Conservation (phyloP, 2,329 filamentous ascomycete species). For the Aspergillus glaucus region DNA sequence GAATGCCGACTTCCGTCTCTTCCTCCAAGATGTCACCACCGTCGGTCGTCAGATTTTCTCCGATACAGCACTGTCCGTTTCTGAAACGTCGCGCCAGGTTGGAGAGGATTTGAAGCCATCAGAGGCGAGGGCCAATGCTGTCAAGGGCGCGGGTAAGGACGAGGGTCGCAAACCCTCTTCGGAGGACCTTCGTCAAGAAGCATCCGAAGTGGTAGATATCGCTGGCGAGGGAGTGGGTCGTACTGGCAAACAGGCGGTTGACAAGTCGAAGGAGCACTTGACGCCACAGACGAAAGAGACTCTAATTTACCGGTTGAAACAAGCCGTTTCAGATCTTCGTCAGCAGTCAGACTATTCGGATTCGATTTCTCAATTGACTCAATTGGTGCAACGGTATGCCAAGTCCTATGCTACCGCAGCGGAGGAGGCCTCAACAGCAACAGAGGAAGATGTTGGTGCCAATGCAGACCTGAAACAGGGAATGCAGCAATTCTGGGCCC, state of each 20-base stretch:
- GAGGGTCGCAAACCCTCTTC: slow-evolving; percentile 48
- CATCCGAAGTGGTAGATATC: slow-evolving; percentile 46
- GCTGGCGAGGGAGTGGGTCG: slow-evolving; percentile 31
- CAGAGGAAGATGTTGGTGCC: slow-evolving; percentile 63
- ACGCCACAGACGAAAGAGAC: slow-evolving; percentile 66
- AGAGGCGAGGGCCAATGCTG: slow-evolving; percentile 50
- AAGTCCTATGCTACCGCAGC: slow-evolving; percentile 68
- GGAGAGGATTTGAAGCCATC: slow-evolving; percentile 69
- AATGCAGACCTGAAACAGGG: slow-evolving; percentile 72
- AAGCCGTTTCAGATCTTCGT: slow-evolving; percentile 66
- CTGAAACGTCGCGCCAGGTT: slow-evolving; percentile 66
- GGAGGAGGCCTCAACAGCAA: slow-evolving; percentile 59
- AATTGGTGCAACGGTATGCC: slow-evolving; percentile 72
- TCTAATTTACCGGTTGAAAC: slow-evolving; percentile 67
- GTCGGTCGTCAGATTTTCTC: slow-evolving; percentile 79
- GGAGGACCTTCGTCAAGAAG: slow-evolving; percentile 58
- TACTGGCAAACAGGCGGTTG: slow-evolving; percentile 52
- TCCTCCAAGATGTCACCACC: slow-evolving; percentile 71
- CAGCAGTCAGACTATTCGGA: slow-evolving; percentile 76
- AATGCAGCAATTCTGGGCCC: slow-evolving; percentile 70
- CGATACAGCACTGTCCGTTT: slow-evolving; percentile 75
- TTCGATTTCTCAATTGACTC: slow-evolving; percentile 71
- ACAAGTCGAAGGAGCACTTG: slow-evolving; percentile 69
- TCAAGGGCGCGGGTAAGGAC: slow-evolving; percentile 41
- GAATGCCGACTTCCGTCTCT: slow-evolving; percentile 83